A percentile compares a stretch with the other conserved stretches of the same genome.
Evolutionary conservation across 805 yeast genomes (phyloP).

Genomic region (Hanseniaspora lachancei): DNA sequence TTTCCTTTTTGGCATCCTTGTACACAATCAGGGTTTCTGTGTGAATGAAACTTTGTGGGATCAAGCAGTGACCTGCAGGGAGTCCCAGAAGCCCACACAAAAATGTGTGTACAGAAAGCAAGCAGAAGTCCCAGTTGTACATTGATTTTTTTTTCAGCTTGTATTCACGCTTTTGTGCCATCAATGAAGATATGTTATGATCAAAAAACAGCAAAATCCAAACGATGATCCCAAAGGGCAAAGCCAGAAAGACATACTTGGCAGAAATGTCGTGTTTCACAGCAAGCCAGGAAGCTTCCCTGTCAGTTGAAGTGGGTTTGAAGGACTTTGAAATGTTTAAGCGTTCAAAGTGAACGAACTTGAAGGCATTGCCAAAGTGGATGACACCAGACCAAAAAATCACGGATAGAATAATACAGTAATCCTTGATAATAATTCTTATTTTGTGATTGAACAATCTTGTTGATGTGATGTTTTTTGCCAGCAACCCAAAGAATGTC

Average conservation of each 20-base stretch:
- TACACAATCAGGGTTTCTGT: conserved; percentile 58
- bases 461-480: conserved; percentile 36
- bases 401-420: conserved; percentile 71
- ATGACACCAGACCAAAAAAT: conserved; percentile 84
- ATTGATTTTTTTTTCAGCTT: conserved; percentile 76
- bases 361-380: conserved; percentile 75
- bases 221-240: conserved; percentile 81
- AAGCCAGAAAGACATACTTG: conserved; percentile 57
- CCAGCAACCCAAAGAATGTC: conserved; percentile 65
- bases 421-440: conserved; percentile 68
- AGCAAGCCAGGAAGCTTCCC: conserved; percentile 29
- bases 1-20: conserved; percentile 30
- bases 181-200: conserved; percentile 85
- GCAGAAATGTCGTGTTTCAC: not conserved
- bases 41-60: conserved; percentile 94
- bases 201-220: conserved; percentile 85
- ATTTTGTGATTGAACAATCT: conserved; percentile 46
- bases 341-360: conserved; percentile 41
- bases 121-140: conserved; percentile 83
- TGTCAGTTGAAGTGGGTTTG: conserved; percentile 44
- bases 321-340: conserved; percentile 64
- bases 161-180: conserved; percentile 75
- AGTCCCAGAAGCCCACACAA: conserved; percentile 76
- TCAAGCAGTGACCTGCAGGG: conserved; percentile 92
- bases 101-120: conserved; percentile 78